Percentiles rank a stretch among this genome's conserved stretches.
Evolutionary conservation across 2,329 filamentous ascomycete species (phyloP).

Genomic region (Phialocephala sp.): DNA sequence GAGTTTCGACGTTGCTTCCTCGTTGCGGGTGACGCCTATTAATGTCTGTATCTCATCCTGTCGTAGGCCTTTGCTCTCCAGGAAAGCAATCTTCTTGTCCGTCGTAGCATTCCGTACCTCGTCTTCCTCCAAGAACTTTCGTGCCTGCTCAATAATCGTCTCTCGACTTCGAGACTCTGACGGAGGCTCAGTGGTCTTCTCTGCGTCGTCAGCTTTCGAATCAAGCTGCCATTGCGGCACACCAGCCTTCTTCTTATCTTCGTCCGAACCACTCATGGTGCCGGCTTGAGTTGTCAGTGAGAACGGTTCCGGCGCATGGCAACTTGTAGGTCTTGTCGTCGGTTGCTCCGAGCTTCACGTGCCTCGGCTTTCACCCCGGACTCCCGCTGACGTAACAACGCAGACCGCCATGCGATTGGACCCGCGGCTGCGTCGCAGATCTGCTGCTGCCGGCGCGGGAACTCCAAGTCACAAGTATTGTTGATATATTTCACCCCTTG

Average conservation of each 20-base stretch:
- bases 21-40: slow-evolving; percentile 50
- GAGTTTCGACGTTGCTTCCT: slow-evolving; percentile 32
- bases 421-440: not conserved
- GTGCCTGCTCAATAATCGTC: slow-evolving; percentile 67
- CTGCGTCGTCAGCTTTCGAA: slow-evolving; percentile 17
- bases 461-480: not conserved
- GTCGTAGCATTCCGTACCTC: slow-evolving; percentile 70
- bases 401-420: not conserved
- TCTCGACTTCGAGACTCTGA: slow-evolving; percentile 30
- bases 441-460: not conserved
- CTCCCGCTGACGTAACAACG: slow-evolving; percentile 30
- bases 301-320: slow-evolving; percentile 14
- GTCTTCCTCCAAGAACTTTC: slow-evolving; percentile 77
- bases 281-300: slow-evolving; percentile 7
- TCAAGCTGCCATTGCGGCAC: slow-evolving; percentile 39
- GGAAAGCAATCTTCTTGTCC: slow-evolving; percentile 77
- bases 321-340: not conserved
- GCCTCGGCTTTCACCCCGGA: slow-evolving; percentile 30
- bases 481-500: not conserved
- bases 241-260: slow-evolving; percentile 25
- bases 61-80: slow-evolving; percentile 76
- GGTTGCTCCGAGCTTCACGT: not conserved
- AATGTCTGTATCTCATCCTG: slow-evolving; percentile 71
- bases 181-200: slow-evolving; percentile 11
- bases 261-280: slow-evolving; percentile 41